Conservation (phyloP, 2,329 filamentous ascomycete species). For the Colletotrichum sansevieriae region DNA sequence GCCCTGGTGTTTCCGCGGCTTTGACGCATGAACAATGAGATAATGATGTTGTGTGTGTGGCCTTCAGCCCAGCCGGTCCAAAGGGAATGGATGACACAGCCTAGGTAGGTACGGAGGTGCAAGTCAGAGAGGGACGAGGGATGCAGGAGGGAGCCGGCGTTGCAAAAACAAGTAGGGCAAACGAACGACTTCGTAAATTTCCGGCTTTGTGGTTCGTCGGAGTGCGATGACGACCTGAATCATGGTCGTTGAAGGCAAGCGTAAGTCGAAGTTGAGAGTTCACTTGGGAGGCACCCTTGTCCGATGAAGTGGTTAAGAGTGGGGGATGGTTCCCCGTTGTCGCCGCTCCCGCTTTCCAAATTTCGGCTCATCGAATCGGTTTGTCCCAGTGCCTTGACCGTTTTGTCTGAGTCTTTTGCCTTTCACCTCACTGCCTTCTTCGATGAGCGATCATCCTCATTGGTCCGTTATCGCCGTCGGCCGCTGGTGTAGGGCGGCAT, state of each 20-base stretch:
- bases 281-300: background rate
- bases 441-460: slow-evolving; percentile 4
- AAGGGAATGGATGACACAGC: too few species aligned
- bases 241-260: slow-evolving; percentile 6
- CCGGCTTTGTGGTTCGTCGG: slow-evolving; percentile 23
- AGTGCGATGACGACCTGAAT: slow-evolving; percentile 21
- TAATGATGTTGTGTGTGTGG: slow-evolving; percentile 5
- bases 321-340: slow-evolving; percentile 13
- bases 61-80: background rate
- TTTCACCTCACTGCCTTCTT: slow-evolving; percentile 11
- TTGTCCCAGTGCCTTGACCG: background rate
- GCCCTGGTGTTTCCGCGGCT: slow-evolving; percentile 15
- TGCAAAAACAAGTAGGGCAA: background rate
- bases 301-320: slow-evolving; percentile 25
- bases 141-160: background rate
- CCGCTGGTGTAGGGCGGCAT: slow-evolving; percentile 4
- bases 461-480: slow-evolving; percentile 15
- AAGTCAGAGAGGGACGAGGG: background rate
- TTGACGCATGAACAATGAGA: slow-evolving; percentile 29
- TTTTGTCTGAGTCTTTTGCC: background rate
- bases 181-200: background rate
- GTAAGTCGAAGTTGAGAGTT: slow-evolving; percentile 31
- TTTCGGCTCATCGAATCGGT: slow-evolving; percentile 4
- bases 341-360: background rate
- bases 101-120: too few species aligned